phyloP scores from a whole-genome alignment of 1,284 basidiomycete genomes.

The Gomphus bonarii region DNA sequence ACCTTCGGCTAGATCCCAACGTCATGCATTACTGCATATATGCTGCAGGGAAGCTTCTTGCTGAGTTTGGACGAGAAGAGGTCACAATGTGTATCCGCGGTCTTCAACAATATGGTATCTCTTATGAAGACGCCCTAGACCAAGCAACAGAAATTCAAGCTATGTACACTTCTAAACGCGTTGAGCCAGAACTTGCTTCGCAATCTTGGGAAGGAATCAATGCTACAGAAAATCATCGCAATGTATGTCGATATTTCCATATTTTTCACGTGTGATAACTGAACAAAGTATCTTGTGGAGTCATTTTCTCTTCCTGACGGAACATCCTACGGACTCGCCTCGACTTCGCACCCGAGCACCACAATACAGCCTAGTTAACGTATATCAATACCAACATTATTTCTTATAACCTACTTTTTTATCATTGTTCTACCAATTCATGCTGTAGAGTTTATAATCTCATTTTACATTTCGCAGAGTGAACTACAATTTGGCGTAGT shows the following conservation, averaged over 20 bases:
- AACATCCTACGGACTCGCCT: background rate
- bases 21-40: conserved; percentile 81
- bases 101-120: conserved; percentile 77
- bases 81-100: conserved; percentile 75
- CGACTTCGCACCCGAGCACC: background rate
- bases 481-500: background rate
- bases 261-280: background rate
- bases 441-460: background rate
- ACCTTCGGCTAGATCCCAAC: conserved; percentile 72
- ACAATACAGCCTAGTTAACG: background rate
- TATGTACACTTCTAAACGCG: conserved; percentile 27
- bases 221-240: background rate
- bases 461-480: background rate
- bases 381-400: background rate
- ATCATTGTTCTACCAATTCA: background rate
- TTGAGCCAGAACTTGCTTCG: background rate
- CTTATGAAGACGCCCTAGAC: conserved; percentile 78
- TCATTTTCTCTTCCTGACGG: background rate
- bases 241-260: background rate
- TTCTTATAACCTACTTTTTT: background rate
- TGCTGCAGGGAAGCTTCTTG: conserved; percentile 74
- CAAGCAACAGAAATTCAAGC: conserved; percentile 60
- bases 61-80: conserved; percentile 71
- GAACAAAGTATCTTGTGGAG: background rate
- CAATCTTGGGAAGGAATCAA: background rate